Base-by-base conservation (phyloP, 129 eudicot genomes). In the Artemisia argyi region DNA sequence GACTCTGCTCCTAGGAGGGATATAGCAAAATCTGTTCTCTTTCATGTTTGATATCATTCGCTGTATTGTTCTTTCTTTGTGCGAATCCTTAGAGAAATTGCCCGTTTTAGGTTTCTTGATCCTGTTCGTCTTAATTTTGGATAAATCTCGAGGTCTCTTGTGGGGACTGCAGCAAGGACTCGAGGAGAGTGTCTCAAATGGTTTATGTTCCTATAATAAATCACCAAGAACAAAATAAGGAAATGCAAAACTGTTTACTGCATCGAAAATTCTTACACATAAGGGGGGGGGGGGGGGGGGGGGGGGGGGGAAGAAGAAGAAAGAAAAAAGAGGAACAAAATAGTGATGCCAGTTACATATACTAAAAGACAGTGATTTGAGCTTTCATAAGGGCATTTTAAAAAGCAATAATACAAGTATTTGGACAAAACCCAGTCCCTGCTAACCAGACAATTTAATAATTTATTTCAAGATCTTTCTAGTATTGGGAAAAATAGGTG, bases 1-100 rank as follows among this genome's bases (percentile, higher is more conserved):
- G 46, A 39, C 46, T 39, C 46, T 83, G 11, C n/a, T 69, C 68
- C 97, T 86, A 2, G 97, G 91, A 28, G 96, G 89, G 30, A 84
- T 84, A 39, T 88, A 88, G 68, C 77, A 71, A 73, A 88, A 91
- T 32, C 78, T 69, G 59, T 91, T 85, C 52, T 88, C 97, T 81
- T 92, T 89, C 97, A 88, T 92, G 60, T 88, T 79, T 49, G 69
- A 64, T 84, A 80, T 84, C 80, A 92, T 50, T 39, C 60, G 46
- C 55, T 76, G 77, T 61, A 84, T 65, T 69, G 82, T 91, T 75
- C 17, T 65, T 3, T 84, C 88, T 72, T 71, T 77, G 60, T 55
- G 47, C 6, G 79, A 72, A 54, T 47, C 76, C 13, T 70, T 70
- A 16, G 68, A 17, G 68, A 26, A 61, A 28, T 64, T 26, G 1